Evolutionary conservation across 2,329 filamentous ascomycete genomes (phyloP), one percentile per base, ranked within the genome.

Genomic region (Microthyrium microscopicum): DNA sequence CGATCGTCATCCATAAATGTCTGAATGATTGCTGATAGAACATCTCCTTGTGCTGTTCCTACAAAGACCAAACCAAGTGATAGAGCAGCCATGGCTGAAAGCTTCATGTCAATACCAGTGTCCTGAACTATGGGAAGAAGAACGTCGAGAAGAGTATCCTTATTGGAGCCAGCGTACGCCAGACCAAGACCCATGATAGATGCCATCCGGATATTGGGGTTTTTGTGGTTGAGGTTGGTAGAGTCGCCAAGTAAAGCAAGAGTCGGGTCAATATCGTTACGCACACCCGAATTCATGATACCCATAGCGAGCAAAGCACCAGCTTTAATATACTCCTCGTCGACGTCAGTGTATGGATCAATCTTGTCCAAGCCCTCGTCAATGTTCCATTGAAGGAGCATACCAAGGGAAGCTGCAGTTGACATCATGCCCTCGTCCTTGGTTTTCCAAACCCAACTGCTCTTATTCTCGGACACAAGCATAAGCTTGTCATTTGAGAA

Each of bases 391-490:
- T 92, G 70, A 51, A 93, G 65, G 13, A 98, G 66, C 47, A 89
- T 87, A 49, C 89, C 89, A 44, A 94, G 61, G 1, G 89, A 95
- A 4, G 91, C 91, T 25, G 91, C 80, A 1, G 87, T 94, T 2
- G 89, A 95, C 57, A 93, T 69, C 84, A 93, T 93, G 42, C 89
- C 89, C 48, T 94, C 85, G 26, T 91, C 84, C 59, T 98, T 98
- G 15, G 91, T 95, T 64, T 95, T 98, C 83, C 84, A 98, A 4
- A 98, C 82, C 87, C 89, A 98, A 41, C 78, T 81, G 46, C 79
- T 76, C 61, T 92, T 91, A 38, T 54, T 57, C 21, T 81, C 77
- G 15, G 89, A 78, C 26, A 83, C 77, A 37, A 95, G 64, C 87
- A 98, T 94, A 72, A 98, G 79, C 66, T 94, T 95, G 56, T 98